Evolutionary conservation across 78 protist species (phyloP), one percentile per base, ranked within the genome.

Genomic region (Dictyostelium firmibasis): DNA sequence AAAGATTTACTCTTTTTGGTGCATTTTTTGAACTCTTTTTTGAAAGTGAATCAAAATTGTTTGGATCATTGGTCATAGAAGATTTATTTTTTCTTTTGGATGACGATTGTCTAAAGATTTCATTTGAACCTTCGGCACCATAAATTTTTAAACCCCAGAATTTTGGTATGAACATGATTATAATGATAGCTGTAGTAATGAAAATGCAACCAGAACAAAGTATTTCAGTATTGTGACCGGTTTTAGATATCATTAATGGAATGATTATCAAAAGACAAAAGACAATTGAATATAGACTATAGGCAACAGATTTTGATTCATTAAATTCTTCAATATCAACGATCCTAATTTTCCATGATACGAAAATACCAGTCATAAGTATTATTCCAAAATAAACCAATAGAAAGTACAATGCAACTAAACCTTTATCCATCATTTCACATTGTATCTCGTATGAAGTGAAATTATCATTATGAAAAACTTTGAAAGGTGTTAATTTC

Each of bases 311-410:
- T 81, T 76, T 72, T 0, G 85, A 76, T 47, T 87, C 93, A 23
- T 87, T 87, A 36, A 87, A 87, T 36, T 87, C 93, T 23, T 57
- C 72, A 0, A 87, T 87, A 43, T 87, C 93, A 0, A 87, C 93
- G 0, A 62, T 87, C 62, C 93, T 76, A 53, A 87, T 76, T 44
- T 87, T 87, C 93, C 93, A 87, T 2, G 93, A 87, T 35, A 87
- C 84, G 31, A 87, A 76, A 3, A 76, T 50, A 87, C 93, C 93
- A 10, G 72, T 29, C 14, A 41, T 20, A 18, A 87, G 11, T 4
- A 87, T 27, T 2, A 87, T 23, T 18, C n/a, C 78, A 87, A 87
- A 87, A 38, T 57, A 78, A 16, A 44, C 84, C n/a, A 87, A 29
- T n/a, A 87, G 23, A 6, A 76, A 83, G 36, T 78, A 87, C 20